These are phyloP conservation scores for Amauroascus verrucosus DNA, from an alignment of 2,329 filamentous ascomycete genomes.

Conservation along the genomic window DNA sequence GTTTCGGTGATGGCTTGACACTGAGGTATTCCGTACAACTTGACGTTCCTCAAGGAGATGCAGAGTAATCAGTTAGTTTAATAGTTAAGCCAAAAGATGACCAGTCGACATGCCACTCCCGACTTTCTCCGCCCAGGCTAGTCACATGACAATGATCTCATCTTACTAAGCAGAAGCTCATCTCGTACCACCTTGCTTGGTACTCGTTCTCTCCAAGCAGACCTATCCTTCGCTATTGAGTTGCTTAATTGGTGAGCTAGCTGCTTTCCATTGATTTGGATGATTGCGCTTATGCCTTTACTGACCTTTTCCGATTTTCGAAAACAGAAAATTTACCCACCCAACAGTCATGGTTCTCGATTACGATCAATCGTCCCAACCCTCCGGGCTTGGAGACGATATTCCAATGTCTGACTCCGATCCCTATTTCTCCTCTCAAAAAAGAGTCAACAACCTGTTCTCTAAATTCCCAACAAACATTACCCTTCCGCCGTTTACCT, in stretches of 20 bases:
- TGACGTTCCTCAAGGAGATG: no score
- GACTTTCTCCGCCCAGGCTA: no score
- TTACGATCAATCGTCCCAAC: conserved; percentile 1
- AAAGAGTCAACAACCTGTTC: conserved; percentile 12
- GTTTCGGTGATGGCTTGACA: no score
- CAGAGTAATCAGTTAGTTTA: no score
- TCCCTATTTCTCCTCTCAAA: conserved; percentile 10
- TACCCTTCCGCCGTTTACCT: conserved; percentile 20
- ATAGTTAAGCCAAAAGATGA: no score
- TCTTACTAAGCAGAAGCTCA: neutral
- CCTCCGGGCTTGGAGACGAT: conserved; percentile 8
- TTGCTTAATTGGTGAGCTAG: neutral
- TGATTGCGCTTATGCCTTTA: neutral
- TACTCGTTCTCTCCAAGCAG: neutral
- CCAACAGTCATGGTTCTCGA: neutral
- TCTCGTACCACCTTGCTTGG: neutral
- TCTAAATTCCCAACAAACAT: conserved; percentile 19
- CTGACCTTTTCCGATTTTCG: neutral
- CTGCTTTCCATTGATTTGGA: neutral
- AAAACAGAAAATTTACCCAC: neutral
- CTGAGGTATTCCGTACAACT: no score
- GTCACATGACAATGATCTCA: neutral
- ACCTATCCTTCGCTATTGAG: neutral
- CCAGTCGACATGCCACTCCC: no score
- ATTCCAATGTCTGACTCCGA: conserved; percentile 10